Evolutionary conservation across 2,329 filamentous ascomycete species (phyloP).

Genomic region (Endoconidiophora laricicola): DNA sequence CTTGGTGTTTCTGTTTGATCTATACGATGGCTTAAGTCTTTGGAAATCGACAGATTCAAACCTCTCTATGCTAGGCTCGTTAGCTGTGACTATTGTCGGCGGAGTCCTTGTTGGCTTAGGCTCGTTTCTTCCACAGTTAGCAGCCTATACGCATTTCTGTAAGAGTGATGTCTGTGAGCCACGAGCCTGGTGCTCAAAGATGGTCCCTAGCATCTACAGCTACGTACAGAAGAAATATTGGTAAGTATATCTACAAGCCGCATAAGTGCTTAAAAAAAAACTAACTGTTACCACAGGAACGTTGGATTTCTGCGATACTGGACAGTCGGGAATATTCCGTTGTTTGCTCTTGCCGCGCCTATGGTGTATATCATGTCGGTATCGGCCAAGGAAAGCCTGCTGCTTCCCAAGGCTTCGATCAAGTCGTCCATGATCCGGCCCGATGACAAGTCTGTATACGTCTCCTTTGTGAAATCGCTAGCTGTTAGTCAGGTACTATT

Average conservation of each 20-base stretch:
- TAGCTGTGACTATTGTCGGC: conserved; percentile 39
- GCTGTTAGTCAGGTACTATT: conserved; percentile 59
- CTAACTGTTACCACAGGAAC: conserved; percentile 40
- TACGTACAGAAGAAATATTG: conserved; percentile 87
- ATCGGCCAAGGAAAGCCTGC: conserved; percentile 1
- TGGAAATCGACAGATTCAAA: too few relatives aligned
- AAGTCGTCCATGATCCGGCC: conserved; percentile 2
- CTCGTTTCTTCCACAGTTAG: conserved; percentile 51
- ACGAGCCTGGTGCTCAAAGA: conserved; percentile 57
- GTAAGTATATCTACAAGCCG: conserved; percentile 32
- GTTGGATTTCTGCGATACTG: conserved; percentile 81
- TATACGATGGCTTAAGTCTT: conserved; percentile 21
- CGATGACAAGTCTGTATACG: conserved; percentile 9
- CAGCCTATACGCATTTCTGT: conserved; percentile 63
- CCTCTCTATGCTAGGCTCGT: conserved; percentile 31
- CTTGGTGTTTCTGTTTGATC: conserved; percentile 47
- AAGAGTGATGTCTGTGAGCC: conserved; percentile 14
- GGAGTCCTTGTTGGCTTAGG: conserved; percentile 53
- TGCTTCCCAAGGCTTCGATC: neutral
- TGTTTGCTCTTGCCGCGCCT: conserved; percentile 72
- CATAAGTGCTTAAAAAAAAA: neutral
- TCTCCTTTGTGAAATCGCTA: conserved; percentile 33
- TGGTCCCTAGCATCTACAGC: conserved; percentile 73
- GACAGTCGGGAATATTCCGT: conserved; percentile 68
- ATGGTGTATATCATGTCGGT: conserved; percentile 47